A percentile compares a stretch with the other conserved stretches of the same genome.
These are phyloP conservation scores for Trichoderma sp. DNA, from an alignment of 2,329 filamentous ascomycete genomes.

Conservation along the genomic window DNA sequence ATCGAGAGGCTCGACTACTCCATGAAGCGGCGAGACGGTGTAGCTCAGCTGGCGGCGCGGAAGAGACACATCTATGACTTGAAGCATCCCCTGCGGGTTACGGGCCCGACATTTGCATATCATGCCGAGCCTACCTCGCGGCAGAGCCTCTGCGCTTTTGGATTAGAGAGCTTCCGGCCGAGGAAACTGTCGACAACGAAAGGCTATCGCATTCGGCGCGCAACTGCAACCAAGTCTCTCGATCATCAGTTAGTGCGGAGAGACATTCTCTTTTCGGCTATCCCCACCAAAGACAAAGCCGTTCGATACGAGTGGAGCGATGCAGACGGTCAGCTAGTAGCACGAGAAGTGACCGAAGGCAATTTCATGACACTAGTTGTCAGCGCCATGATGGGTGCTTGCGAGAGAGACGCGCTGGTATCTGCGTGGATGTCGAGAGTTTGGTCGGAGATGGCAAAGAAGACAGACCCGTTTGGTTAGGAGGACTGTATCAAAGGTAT, in stretches of 20 bases:
- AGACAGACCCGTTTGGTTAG: background rate
- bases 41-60: conserved; percentile 31
- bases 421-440: conserved; percentile 39
- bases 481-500: background rate
- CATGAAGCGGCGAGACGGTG: conserved; percentile 28
- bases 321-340: conserved; percentile 31
- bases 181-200: conserved; percentile 28
- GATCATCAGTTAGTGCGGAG: conserved; percentile 25
- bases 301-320: conserved; percentile 40
- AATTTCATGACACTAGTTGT: conserved; percentile 35
- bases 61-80: conserved; percentile 39
- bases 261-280: conserved; percentile 33
- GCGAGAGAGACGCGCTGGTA: conserved; percentile 38
- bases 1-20: conserved; percentile 36
- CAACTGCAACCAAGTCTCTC: conserved; percentile 25
- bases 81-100: conserved; percentile 34
- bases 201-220: conserved; percentile 36
- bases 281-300: conserved; percentile 28
- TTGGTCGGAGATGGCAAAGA: conserved; percentile 36
- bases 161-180: conserved; percentile 31
- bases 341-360: conserved; percentile 35
- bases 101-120: conserved; percentile 35
- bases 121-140: conserved; percentile 37
- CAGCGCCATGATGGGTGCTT: conserved; percentile 33
- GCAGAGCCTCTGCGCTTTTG: conserved; percentile 33